A percentile compares a stretch with the other conserved stretches of the same genome.
Conservation (phyloP, 805 yeast species). For the Suhomyces emberorum region DNA sequence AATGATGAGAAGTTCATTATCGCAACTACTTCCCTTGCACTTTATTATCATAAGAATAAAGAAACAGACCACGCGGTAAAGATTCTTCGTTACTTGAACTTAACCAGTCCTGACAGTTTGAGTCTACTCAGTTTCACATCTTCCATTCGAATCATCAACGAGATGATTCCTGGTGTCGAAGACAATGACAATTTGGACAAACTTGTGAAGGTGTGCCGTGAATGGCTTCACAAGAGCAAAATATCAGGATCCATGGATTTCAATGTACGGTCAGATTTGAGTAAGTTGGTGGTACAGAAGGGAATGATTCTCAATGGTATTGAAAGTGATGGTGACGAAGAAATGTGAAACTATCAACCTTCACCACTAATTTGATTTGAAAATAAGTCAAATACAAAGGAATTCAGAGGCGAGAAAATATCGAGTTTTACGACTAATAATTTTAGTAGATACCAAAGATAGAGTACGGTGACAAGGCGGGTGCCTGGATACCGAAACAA, state of each 20-base stretch:
- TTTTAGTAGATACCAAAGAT: too few species aligned
- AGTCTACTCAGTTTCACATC: slow-evolving; percentile 33
- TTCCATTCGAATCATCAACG: slow-evolving; percentile 21
- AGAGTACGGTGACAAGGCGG: too few species aligned
- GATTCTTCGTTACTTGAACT: slow-evolving; percentile 24
- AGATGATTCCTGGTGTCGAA: slow-evolving; percentile 18
- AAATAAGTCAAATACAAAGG: too few species aligned
- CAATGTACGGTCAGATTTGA: slow-evolving; percentile 24
- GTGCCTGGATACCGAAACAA: too few species aligned
- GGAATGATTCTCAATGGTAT: slow-evolving; percentile 32
- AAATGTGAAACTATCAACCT: too few species aligned
- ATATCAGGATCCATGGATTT: slow-evolving; percentile 17
- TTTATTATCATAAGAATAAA: slow-evolving; percentile 18
- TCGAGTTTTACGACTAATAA: too few species aligned
- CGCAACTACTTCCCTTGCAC: slow-evolving; percentile 23
- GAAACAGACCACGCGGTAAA: slow-evolving; percentile 16
- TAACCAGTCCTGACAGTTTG: slow-evolving; percentile 16
- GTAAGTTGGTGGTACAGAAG: slow-evolving; percentile 29
- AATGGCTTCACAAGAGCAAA: slow-evolving; percentile 30
- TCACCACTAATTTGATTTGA: too few species aligned
- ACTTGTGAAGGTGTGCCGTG: slow-evolving; percentile 21
- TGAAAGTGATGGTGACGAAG: slow-evolving; percentile 7
- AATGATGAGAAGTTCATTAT: slow-evolving; percentile 34
- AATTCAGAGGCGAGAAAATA: too few species aligned
- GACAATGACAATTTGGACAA: slow-evolving; percentile 25